Conservation (phyloP, 1,284 basidiomycete genomes). For the Paramarasmius palmivorus region DNA sequence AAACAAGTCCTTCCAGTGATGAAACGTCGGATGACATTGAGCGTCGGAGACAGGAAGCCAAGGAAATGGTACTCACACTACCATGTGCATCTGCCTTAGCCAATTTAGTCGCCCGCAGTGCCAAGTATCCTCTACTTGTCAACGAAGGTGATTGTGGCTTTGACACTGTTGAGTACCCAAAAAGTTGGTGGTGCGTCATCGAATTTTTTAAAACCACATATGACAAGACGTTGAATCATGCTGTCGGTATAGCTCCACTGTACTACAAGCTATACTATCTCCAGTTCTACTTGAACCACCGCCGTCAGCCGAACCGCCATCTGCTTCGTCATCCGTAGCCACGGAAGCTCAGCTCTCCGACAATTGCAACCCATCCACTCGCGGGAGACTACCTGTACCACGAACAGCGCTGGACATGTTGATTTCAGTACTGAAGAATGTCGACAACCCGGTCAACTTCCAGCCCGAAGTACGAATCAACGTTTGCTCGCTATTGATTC, state of each 20-base stretch:
- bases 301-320: slow-evolving; percentile 33
- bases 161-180: slow-evolving; percentile 75
- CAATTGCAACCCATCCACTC: slow-evolving; percentile 39
- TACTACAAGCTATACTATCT: slow-evolving; percentile 56
- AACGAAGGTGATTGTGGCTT: slow-evolving; percentile 88
- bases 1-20: slow-evolving; percentile 13
- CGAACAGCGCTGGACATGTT: slow-evolving; percentile 67
- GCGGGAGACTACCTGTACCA: slow-evolving; percentile 41
- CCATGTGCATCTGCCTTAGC: slow-evolving; percentile 65
- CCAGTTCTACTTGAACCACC: slow-evolving; percentile 48
- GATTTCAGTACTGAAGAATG: slow-evolving; percentile 54
- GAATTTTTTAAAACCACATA: slow-evolving; percentile 4
- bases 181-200: slow-evolving; percentile 66
- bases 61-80: slow-evolving; percentile 49
- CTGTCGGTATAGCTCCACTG: slow-evolving; percentile 50
- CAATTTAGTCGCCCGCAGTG: slow-evolving; percentile 74
- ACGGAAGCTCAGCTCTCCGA: slow-evolving; percentile 46
- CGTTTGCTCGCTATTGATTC: slow-evolving; percentile 67
- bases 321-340: slow-evolving; percentile 39
- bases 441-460: slow-evolving; percentile 52
- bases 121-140: slow-evolving; percentile 81
- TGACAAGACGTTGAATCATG: slow-evolving; percentile 16
- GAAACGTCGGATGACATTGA: slow-evolving; percentile 36
- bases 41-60: slow-evolving; percentile 53
- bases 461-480: slow-evolving; percentile 74